Conservation (phyloP, 1,139 yeast genomes). For the Blastobotrys aristatus region DNA sequence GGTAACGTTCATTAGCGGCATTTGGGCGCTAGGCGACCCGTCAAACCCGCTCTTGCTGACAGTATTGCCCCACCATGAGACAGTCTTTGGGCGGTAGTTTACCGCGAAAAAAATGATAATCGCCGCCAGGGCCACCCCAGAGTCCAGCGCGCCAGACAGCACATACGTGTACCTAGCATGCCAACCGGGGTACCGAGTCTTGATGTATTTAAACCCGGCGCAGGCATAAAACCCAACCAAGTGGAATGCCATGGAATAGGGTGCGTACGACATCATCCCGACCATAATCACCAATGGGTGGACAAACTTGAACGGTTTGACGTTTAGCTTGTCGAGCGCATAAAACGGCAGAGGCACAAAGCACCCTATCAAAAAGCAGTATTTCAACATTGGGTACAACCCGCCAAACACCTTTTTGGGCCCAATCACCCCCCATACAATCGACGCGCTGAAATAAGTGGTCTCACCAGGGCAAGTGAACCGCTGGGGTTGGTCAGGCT, state of each 20-base stretch:
- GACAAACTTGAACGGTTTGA: constrained; percentile 2
- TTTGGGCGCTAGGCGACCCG: constrained; percentile 5
- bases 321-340: background rate
- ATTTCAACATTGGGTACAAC: constrained; percentile 45
- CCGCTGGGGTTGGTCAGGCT: constrained; percentile 24
- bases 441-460: constrained; percentile 50
- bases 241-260: constrained; percentile 7
- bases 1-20: background rate
- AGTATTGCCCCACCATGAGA: constrained; percentile 56
- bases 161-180: constrained; percentile 64
- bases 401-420: constrained; percentile 51
- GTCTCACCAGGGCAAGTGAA: constrained; percentile 38
- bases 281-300: constrained; percentile 12
- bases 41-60: constrained; percentile 30
- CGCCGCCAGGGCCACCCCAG: constrained; percentile 55
- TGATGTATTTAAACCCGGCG: constrained; percentile 9
- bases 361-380: constrained; percentile 40
- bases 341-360: constrained; percentile 7
- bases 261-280: constrained; percentile 9
- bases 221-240: constrained; percentile 3
- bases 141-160: constrained; percentile 48
- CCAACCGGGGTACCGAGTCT: constrained; percentile 39
- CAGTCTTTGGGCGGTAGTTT: constrained; percentile 39
- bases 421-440: constrained; percentile 63
- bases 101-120: constrained; percentile 51